Evolutionary conservation across 2,329 filamentous ascomycete genomes (phyloP), one percentile per base, ranked within the genome.

Genomic region (Rachicladosporium sp.): DNA sequence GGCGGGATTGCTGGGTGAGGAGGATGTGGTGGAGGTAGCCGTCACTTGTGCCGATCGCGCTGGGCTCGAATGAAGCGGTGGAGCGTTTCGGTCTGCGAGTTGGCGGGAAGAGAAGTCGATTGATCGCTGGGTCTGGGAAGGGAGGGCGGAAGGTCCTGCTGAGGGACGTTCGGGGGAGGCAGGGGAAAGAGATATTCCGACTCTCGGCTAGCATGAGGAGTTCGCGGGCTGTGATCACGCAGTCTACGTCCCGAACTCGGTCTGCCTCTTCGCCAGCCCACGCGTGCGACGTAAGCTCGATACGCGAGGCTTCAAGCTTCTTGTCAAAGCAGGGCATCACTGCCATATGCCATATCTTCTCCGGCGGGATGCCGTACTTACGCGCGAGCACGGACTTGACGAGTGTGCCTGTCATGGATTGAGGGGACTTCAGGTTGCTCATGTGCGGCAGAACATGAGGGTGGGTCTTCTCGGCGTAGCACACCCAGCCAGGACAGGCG

Each of bases 261-360:
- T 66, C 56, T 30, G 47, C 56, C 38, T 64, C 65, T 38, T 54
- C 46, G 15, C 50, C 50, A 34, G 53, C 49, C 53, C 53, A 45
- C n/a, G 51, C 44, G 31, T 53, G 31, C 61, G 67, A 39, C 61
- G 88, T 96, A 31, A 98, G 73, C 61, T 98, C 91, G 59, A 87
- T 81, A 38, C 91, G 79, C 51, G 87, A 93, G 5, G 91, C 91
- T 64, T 98, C 91, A 21, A 98, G 73, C 62, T 98, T 98, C 69
- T 98, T 98, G 61, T 98, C 91, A 60, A 98, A 96, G 61, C 91
- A 98, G 12, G 91, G 91, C 91, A 98, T 98, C 34, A 98, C 72
- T 9, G 89, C 86, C 38, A 96, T 63, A 61, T 96, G 89, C 85
- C 89, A 98, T 57, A 98, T 87, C 50, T 79, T 76, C 46, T 80